Evolutionary conservation across 352 stramenopile species (phyloP), one percentile per base, ranked within the genome.

Genomic region (Phytophthora kernoviae): DNA sequence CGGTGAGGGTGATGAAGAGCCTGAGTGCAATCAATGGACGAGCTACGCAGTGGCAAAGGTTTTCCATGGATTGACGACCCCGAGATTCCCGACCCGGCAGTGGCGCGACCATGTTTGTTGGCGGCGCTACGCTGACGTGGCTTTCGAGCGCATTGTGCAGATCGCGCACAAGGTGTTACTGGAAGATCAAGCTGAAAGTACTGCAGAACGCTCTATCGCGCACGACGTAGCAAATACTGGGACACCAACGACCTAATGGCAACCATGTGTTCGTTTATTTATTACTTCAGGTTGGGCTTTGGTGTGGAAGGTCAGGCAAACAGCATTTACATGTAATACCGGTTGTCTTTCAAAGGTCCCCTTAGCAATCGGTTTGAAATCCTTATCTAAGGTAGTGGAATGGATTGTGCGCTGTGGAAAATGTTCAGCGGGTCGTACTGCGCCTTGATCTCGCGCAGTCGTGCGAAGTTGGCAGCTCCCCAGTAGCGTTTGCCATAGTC

Each of bases 51-150:
- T 93, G 41, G 83, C 84, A 1, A 85, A 87, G 32, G 69, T 95
- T 27, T 89, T 93, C 52, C 86, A 95, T 39, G 86, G 86, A 5
- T 65, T 95, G 22, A 68, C 75, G 36, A 89, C 75, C 21, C 84
- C 84, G 24, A 79, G 72, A 37, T 89, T 91, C 46, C 73, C 81
- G 11, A 68, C 70, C 0, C 62, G 72, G 12, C 59, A 73, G 32
- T 95, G 87, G 87, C 80, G 79, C 0, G 73, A 92, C 26, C 73
- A 91, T 58, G 43, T 65, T 22, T 77, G 62, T 46, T 95, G 87
- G 87, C 72, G 81, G 17, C 81, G 80, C 43, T 89, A 93, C 58
- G 58, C 73, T 1, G 61, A 75, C 30, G 70, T 93, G 21, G 80
- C 84, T 20, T 95, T 94, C 48, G 84, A 92, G 40, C 71, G 79